Conservation (phyloP, 2,329 filamentous ascomycete genomes). For the Cladosporium sp. region DNA sequence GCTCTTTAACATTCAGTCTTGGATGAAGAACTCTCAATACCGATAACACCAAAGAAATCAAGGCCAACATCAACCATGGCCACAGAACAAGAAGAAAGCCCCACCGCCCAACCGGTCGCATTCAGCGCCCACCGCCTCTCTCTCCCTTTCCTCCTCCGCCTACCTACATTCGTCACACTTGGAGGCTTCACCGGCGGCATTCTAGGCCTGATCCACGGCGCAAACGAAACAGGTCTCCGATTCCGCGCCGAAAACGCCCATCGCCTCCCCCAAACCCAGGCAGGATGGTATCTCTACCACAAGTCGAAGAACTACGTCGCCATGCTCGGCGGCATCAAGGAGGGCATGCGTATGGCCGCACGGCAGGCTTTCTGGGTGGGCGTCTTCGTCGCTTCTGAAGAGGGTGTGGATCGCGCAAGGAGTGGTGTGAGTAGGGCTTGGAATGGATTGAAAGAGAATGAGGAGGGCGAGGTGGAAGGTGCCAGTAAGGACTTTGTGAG, state of each 20-base stretch:
- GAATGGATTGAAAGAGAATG: slow-evolving; percentile 26
- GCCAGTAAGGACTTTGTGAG: slow-evolving; percentile 67
- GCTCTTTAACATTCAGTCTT: too few species aligned
- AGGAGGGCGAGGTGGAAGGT: slow-evolving; percentile 31
- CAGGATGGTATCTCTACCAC: slow-evolving; percentile 98
- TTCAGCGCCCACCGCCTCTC: slow-evolving; percentile 28
- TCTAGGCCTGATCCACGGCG: slow-evolving; percentile 32
- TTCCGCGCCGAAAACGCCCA: slow-evolving; percentile 97
- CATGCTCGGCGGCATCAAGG: slow-evolving; percentile 70
- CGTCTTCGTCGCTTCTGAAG: slow-evolving; percentile 77
- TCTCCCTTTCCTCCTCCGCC: slow-evolving; percentile 28
- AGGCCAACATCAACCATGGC: not conserved
- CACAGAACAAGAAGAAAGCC: not conserved
- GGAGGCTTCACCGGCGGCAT: slow-evolving; percentile 26
- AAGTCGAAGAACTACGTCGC: slow-evolving; percentile 95
- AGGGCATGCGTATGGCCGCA: slow-evolving; percentile 71
- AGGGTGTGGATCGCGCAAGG: slow-evolving; percentile 66
- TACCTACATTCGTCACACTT: slow-evolving; percentile 26
- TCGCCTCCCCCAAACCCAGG: slow-evolving; percentile 74
- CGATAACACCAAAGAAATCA: too few species aligned
- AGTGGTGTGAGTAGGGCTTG: slow-evolving; percentile 34
- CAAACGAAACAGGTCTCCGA: slow-evolving; percentile 54
- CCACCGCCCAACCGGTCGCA: not conserved
- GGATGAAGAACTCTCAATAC: too few species aligned
- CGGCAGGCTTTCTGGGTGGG: slow-evolving; percentile 69